These are phyloP conservation scores for Rhexocercosporidium sp. DNA, from an alignment of 2,329 filamentous ascomycete species.

Conservation along the genomic window DNA sequence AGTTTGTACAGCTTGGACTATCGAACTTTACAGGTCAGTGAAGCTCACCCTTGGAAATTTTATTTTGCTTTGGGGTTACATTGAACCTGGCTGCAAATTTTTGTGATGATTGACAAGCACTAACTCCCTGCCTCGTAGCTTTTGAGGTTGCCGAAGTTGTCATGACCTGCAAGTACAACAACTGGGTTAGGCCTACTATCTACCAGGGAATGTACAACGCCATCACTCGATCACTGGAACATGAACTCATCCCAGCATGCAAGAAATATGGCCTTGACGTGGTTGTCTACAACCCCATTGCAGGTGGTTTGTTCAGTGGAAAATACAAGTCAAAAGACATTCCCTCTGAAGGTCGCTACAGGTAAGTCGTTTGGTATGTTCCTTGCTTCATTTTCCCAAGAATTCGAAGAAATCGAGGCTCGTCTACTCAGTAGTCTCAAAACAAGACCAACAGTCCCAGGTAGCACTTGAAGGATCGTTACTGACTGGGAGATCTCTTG, in stretches of 20 bases:
- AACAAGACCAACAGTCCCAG: not conserved
- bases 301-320: slow-evolving; percentile 79
- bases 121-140: slow-evolving; percentile 46
- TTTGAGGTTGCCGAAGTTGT: slow-evolving; percentile 89
- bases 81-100: not conserved
- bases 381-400: no score
- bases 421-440: not conserved
- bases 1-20: slow-evolving; percentile 75
- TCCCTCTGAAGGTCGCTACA: slow-evolving; percentile 74
- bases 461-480: no score
- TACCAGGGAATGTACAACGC: slow-evolving; percentile 91
- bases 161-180: slow-evolving; percentile 46
- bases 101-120: not conserved
- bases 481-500: not conserved
- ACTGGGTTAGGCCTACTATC: slow-evolving; percentile 65
- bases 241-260: slow-evolving; percentile 75
- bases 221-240: slow-evolving; percentile 76
- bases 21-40: slow-evolving; percentile 71
- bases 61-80: not conserved
- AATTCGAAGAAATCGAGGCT: no score
- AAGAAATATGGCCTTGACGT: slow-evolving; percentile 78
- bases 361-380: not conserved
- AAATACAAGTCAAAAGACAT: slow-evolving; percentile 60
- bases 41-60: no score
- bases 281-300: slow-evolving; percentile 82